These are phyloP conservation scores for Apodospora peruviana DNA, from an alignment of 495 filamentous ascomycete species.

Conservation along the genomic window DNA sequence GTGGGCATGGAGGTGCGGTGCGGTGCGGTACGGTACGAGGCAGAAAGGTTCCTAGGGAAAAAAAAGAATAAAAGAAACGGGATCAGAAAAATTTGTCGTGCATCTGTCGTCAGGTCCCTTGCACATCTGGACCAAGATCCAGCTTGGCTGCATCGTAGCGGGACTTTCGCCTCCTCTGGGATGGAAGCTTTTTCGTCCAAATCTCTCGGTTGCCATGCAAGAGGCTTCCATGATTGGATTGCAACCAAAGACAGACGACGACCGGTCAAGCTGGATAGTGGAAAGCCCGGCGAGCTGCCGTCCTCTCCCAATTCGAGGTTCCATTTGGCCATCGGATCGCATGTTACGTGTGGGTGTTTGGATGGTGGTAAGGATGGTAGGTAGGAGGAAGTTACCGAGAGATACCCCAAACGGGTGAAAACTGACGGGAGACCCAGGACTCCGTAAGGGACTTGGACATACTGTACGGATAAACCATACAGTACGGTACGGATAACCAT, in stretches of 20 bases:
- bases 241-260: background rate
- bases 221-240: background rate
- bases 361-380: too few relatives aligned
- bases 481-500: too few relatives aligned
- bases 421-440: too few relatives aligned
- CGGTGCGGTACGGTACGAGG: background rate
- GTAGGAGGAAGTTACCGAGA: too few relatives aligned
- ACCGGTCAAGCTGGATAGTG: background rate
- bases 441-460: too few relatives aligned
- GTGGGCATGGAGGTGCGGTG: slow-evolving; percentile 5
- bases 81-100: slow-evolving; percentile 4
- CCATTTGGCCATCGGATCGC: too few relatives aligned
- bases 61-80: background rate
- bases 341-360: too few relatives aligned
- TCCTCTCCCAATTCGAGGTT: too few relatives aligned
- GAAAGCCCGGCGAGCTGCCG: background rate
- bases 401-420: too few relatives aligned
- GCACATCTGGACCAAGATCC: slow-evolving; percentile 6
- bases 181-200: background rate
- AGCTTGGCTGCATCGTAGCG: background rate
- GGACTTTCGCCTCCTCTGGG: background rate
- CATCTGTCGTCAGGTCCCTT: slow-evolving; percentile 3
- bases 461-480: too few relatives aligned
- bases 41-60: background rate
- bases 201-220: background rate